Percentiles rank a stretch among this genome's conserved stretches.
Conservation (phyloP, 1,139 yeast genomes). For the Suhomyces chickasaworum region DNA sequence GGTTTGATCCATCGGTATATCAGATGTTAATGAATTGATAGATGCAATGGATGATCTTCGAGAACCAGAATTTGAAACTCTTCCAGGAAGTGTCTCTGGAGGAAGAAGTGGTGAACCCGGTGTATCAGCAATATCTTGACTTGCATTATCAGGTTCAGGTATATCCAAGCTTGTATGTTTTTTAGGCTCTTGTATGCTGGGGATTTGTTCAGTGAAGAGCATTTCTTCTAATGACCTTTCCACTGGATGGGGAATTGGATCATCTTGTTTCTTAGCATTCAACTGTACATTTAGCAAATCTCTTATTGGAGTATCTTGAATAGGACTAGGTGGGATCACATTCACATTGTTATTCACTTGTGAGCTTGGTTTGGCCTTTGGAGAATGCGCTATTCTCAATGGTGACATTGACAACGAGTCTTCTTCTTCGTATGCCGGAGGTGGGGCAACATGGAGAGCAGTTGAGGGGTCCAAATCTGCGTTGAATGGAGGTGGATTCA, state of each 20-base stretch:
- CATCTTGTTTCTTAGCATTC: background rate
- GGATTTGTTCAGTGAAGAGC: slow-evolving; percentile 3
- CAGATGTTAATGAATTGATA: slow-evolving; percentile 20
- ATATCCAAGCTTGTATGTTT: background rate
- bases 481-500: slow-evolving; percentile 47
- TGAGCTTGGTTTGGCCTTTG: background rate
- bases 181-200: background rate
- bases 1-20: slow-evolving; percentile 38
- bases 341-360: slow-evolving; percentile 3
- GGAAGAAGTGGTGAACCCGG: slow-evolving; percentile 15
- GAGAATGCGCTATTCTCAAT: slow-evolving; percentile 24
- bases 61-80: slow-evolving; percentile 11
- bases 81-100: slow-evolving; percentile 2
- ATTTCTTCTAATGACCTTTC: slow-evolving; percentile 24
- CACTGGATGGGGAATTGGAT: background rate
- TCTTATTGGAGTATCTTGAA: slow-evolving; percentile 18
- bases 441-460: slow-evolving; percentile 24
- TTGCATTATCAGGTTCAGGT: slow-evolving; percentile 1
- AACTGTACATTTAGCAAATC: slow-evolving; percentile 16
- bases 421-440: slow-evolving; percentile 46
- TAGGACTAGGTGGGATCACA: slow-evolving; percentile 15
- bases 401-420: slow-evolving; percentile 31
- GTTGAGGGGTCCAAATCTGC: slow-evolving; percentile 36
- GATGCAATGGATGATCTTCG: slow-evolving; percentile 32
- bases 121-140: slow-evolving; percentile 13